Evolutionary conservation across 176 grass and related monocot species (phyloP), one percentile per base, ranked within the genome.

Genomic region (Aegilops tauschii): DNA sequence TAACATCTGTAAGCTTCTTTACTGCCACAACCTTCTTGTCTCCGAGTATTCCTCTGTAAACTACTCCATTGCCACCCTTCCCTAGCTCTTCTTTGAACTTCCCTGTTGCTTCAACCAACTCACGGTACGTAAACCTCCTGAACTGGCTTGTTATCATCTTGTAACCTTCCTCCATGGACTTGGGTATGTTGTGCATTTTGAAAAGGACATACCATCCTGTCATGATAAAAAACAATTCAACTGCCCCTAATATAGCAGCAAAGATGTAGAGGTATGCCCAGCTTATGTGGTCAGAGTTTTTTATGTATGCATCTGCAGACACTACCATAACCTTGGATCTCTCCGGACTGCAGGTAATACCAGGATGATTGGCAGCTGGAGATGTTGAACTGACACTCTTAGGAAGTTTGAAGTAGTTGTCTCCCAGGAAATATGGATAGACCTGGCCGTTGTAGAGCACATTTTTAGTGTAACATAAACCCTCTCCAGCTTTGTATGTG

Each of bases 21-120:
- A 97, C 91, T 12, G 93, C 95, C 13, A 97, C 85, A 25, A 97
- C 76, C 50, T 85, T 90, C 78, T 90, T 89, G 58, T 92, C 89
- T 71, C 59, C 59, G 9, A 96, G 86, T 80, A 94, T 67, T 83
- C 94, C 92, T 64, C 88, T 89, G 78, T 92, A 96, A 76, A 93
- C 94, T 36, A 82, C 71, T 20, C 92, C 92, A 3, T 80, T 88
- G 37, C 84, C 87, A 52, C 95, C 93, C 85, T 85, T 90, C 69
- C 93, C 93, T 13, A 94, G 80, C 68, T 94, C 95, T 85, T 97
- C 90, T 81, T 91, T 97, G 58, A 93, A 93, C 21, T 93, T 92
- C 9, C 79, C 79, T 6, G 91, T 92, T 76, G 83, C 94, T 77
- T 92, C 87, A 83, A 81, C 69, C 80, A 97, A 65, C 58, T 97